Base-by-base conservation (phyloP, 345 rosid species). In the Carallia brachiata region DNA sequence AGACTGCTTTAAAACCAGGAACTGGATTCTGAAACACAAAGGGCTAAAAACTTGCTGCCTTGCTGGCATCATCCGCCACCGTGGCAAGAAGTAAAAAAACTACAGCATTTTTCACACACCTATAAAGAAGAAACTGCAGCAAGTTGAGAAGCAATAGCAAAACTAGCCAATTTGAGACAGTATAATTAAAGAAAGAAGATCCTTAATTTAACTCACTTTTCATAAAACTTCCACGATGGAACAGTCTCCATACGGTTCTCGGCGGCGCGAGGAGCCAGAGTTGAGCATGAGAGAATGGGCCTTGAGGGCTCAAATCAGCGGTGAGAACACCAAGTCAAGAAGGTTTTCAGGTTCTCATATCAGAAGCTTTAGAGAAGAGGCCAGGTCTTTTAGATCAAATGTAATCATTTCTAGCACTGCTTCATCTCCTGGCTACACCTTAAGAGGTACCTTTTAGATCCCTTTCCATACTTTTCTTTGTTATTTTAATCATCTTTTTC, bases 331-430 rank as follows among this genome's bases (percentile, higher is more conserved):
- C 7, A 77, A 40, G 67, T 81, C 83, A 18, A 75, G 98, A 80
- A 84, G 98, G 71, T 88, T 90, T 70, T 96, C 97, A 19, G 96
- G 89, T 31, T 92, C 99, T 5, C 73, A 90, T 74, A 79, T 89
- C 72, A 85, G 82, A 75, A 89, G 91, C 80, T 84, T 84, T 31
- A 66, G 94, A 83, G 99, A 90, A 78, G 95, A 88, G 59, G 74
- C 86, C 27, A 83, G 80, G 73, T 83, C 89, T 73, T 89, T 77
- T 71, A 80, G 91, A 76, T 82, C 94, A 61, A 78, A 67, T 85
- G 67, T 85, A 58, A 79, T 87, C 88, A 83, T 89, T 79, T 86
- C 91, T 60, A 95, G 97, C 83, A 87, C 98, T 74, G 89, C 94
- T 19, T 95, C 99, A 8, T 95, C 99, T 79, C 99, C 99, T 66